phyloP scores from a whole-genome alignment of 345 rosid species.

The Salix brachista region DNA sequence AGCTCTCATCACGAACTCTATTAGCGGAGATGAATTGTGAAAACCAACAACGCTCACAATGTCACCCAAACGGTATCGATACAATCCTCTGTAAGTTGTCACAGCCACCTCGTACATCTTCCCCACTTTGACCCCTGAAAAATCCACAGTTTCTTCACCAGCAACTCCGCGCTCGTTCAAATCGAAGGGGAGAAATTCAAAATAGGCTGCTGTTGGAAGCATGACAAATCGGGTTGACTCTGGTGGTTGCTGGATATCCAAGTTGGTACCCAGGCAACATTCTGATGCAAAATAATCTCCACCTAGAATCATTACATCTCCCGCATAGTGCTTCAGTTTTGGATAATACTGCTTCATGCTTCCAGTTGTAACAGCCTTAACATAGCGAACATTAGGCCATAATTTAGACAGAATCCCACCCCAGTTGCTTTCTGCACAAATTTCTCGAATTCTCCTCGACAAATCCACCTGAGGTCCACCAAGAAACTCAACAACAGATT shows the following conservation, averaged over 20 bases:
- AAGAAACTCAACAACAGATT: conserved; percentile 34
- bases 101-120: conserved; percentile 44
- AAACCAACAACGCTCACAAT: conserved; percentile 43
- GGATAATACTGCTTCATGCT: conserved; percentile 47
- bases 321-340: conserved; percentile 41
- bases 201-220: conserved; percentile 47
- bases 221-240: conserved; percentile 33
- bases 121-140: conserved; percentile 40
- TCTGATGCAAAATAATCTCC: conserved; percentile 53
- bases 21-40: conserved; percentile 39
- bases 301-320: conserved; percentile 37
- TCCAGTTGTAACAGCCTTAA: conserved; percentile 46
- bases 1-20: conserved; percentile 49
- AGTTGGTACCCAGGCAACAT: conserved; percentile 41
- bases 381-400: conserved; percentile 44
- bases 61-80: conserved; percentile 46
- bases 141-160: conserved; percentile 33
- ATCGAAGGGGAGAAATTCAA: conserved; percentile 48
- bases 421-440: conserved; percentile 37
- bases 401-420: conserved; percentile 40
- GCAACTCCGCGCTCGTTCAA: conserved; percentile 8
- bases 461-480: conserved; percentile 42
- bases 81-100: conserved; percentile 47
- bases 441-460: conserved; percentile 27
- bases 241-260: conserved; percentile 38